Evolutionary conservation across 2,329 filamentous ascomycete genomes (phyloP), one percentile per base, ranked within the genome.

Genomic region (Ophiostoma australiae): DNA sequence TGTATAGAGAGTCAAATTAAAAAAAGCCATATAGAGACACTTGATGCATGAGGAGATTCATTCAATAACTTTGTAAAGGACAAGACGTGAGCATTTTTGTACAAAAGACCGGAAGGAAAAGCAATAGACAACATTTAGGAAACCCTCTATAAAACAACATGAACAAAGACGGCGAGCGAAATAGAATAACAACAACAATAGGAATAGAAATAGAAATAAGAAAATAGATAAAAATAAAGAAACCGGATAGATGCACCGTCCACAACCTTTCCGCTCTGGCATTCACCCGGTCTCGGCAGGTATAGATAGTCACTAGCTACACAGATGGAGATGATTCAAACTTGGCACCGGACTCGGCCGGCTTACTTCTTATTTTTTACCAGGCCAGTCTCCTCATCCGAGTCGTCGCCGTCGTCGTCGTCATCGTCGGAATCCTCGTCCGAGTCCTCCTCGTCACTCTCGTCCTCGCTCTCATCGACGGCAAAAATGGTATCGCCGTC

Each of bases 401-500:
- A 79, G 10, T 77, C 82, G 23, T 90, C 91, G 58, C 93, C 94
- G 11, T 98, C 92, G 0, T 94, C 92, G 0, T 94, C 94, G 71
- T 92, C 90, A 70, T 92, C 91, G 71, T 92, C 90, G 71, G 89
- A 87, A 74, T 90, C 88, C 27, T 77, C 78, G 8, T 77, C 79
- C 15, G 82, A 82, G 27, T 90, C 91, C 44, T 93, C 94, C 10
- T 98, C 92, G 0, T 94, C 94, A 71, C 92, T 90, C 70, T 90
- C 93, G 84, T 93, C 94, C 78, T 90, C 92, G 77, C 95, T 93
- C 0, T 83, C 87, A 70, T 93, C 94, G 13, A 98, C 92, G 0
- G 94, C 94, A 77, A 98, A 98, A 73, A 98, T 96, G 0, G 94
- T 97, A 81, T 98, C 95, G 13, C 93, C 93, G 73, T 98, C 94